phyloP scores from a whole-genome alignment of 2,329 filamentous ascomycete species.

The Ceratocystiopsis minuta region DNA sequence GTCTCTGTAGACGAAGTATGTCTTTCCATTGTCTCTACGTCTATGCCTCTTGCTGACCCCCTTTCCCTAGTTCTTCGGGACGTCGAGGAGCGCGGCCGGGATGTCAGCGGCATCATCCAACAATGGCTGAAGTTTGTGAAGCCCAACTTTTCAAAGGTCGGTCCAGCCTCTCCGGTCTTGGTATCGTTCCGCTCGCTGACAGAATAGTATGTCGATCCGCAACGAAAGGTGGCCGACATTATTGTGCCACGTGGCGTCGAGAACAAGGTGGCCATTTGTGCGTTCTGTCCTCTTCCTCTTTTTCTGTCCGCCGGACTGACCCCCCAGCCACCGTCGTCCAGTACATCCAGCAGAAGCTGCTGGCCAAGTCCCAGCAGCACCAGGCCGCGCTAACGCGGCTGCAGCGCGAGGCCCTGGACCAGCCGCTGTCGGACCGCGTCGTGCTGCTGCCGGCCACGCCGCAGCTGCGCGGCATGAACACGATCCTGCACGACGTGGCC shows the following conservation, averaged over 20 bases:
- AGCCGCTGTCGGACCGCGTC: slow-evolving; percentile 58
- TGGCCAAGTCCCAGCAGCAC: slow-evolving; percentile 72
- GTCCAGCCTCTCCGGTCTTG: slow-evolving; percentile 1
- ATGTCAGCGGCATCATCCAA: slow-evolving; percentile 90
- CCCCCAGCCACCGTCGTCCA: slow-evolving; percentile 87
- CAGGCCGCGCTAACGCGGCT: slow-evolving; percentile 61
- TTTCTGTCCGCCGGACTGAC: not conserved
- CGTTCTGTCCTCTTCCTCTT: slow-evolving; percentile 12
- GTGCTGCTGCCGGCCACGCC: slow-evolving; percentile 56
- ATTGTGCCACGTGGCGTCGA: slow-evolving; percentile 91
- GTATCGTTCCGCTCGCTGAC: not conserved
- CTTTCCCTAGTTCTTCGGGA: slow-evolving; percentile 58
- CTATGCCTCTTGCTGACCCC: slow-evolving; percentile 3
- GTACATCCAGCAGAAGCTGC: slow-evolving; percentile 73
- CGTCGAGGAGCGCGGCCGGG: slow-evolving; percentile 72
- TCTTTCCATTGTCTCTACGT: not conserved
- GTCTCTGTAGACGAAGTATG: slow-evolving; percentile 71
- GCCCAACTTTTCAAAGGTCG: slow-evolving; percentile 73
- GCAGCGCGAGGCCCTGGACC: slow-evolving; percentile 51
- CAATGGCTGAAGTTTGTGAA: slow-evolving; percentile 97
- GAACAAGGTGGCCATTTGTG: slow-evolving; percentile 77
- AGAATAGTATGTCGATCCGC: slow-evolving; percentile 63
- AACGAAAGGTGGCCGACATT: slow-evolving; percentile 79
- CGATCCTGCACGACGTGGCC: slow-evolving; percentile 65
- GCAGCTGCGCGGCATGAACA: slow-evolving; percentile 77